phyloP scores from a whole-genome alignment of 208 protist species.

The Angomonas deanei region DNA sequence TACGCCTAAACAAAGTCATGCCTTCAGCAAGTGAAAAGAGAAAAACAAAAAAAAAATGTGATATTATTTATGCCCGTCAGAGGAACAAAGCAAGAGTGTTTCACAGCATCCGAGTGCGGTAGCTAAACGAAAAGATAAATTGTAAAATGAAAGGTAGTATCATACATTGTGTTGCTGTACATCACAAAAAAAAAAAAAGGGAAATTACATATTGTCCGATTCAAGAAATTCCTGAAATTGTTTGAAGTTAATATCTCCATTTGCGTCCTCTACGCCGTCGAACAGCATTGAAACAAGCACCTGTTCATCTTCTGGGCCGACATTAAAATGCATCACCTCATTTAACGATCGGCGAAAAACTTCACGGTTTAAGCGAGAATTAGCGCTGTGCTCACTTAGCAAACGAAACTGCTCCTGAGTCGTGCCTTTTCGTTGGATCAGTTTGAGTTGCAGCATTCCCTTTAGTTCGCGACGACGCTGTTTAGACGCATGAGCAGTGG shows the following conservation, averaged over 20 bases:
- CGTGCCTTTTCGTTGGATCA: constrained; percentile 72
- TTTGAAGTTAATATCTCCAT: constrained; percentile 80
- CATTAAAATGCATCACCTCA: constrained; percentile 79
- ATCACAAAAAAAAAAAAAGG: neutral
- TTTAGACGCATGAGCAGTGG: constrained; percentile 22
- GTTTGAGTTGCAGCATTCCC: constrained; percentile 64
- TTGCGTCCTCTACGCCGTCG: constrained; percentile 71
- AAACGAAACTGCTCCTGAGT: constrained; percentile 80
- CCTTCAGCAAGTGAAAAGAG: neutral
- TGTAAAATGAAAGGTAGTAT: neutral
- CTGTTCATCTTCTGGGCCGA: constrained; percentile 65
- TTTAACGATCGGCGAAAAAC: constrained; percentile 72
- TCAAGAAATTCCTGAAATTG: constrained; percentile 87
- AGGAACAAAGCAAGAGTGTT: constrained; percentile 1
- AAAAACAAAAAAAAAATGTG: neutral
- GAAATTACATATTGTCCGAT: constrained; percentile 2
- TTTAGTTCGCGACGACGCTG: constrained; percentile 48
- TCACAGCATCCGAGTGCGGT: constrained; percentile 1
- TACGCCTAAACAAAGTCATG: constrained; percentile 20
- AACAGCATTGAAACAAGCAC: constrained; percentile 82
- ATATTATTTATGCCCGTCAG: neutral
- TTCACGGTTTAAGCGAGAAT: constrained; percentile 60
- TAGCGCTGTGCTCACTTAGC: constrained; percentile 61
- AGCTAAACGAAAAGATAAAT: neutral
- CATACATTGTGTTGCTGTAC: neutral